Evolutionary conservation across 106 monocot species (phyloP), one percentile per base, ranked within the genome.

Genomic region (Ottelia alismoides): DNA sequence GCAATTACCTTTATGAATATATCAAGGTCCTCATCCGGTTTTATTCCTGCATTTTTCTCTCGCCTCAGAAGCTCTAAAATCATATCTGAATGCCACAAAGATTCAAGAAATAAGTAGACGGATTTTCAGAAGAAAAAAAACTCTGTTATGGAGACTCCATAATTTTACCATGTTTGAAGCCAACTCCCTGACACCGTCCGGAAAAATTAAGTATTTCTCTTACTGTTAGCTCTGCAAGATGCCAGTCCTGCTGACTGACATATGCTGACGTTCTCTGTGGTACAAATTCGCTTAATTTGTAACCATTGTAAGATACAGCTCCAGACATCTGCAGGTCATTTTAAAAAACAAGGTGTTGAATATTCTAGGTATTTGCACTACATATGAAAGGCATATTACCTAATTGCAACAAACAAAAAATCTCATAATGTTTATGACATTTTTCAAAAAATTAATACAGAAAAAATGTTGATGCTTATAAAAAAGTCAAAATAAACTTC

Each of bases 1-100:
- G 19, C 52, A 20, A 12, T 27, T 64, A 83, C 90, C 98, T 99
- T 99, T 85, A 99, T 77, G 63, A 99, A 99, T 62, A 99, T 68
- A 86, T 99, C 98, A 60, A 99, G 79, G 73, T 99, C 98, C 68
- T 90, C 90, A 49, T 99, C 82, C 58, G 98, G 98, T 52, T 86
- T 99, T 69, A 99, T 99, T 56, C 90, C 85, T 7, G 69, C 62
- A 75, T 73, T 67, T 69, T 98, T 98, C 59, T 98, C 98, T 66
- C 98, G 76, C 54, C 98, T 82, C 4, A 65, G 67, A 52, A 98
- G 90, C 54, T 98, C 98, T 72, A 72, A 72, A 67, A 98, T 89
- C 90, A 98, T 98, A 74, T 98, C 98, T 98, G 51, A 18, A 52
- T 9, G 25, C 7, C 17, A 31, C 17, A 27, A 18, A 31, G 35